Evolutionary conservation across 768 basidiomycete species (phyloP).

Genomic region (Boletus vermiculosoides): DNA sequence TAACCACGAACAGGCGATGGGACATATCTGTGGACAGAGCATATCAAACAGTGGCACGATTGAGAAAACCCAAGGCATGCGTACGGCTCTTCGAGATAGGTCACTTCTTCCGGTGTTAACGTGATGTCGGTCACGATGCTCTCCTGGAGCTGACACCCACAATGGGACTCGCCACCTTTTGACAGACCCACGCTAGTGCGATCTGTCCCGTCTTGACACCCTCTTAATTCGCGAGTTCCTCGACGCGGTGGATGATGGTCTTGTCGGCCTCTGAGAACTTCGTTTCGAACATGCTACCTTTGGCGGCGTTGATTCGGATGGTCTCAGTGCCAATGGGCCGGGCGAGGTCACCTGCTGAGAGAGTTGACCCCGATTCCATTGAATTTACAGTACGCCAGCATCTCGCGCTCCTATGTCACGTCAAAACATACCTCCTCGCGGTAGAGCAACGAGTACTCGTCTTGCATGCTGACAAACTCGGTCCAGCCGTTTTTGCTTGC

Average conservation of each 20-base stretch:
- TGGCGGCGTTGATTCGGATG: slow-evolving; percentile 8
- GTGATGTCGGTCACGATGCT: slow-evolving; percentile 25
- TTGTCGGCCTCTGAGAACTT: slow-evolving; percentile 30
- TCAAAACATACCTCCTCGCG: slow-evolving; percentile 44
- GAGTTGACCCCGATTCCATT: slow-evolving; percentile 53
- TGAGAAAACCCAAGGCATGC: background rate
- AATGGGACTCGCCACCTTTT: slow-evolving; percentile 46
- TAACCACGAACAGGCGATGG: slow-evolving; percentile 23
- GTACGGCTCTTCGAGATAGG: slow-evolving; percentile 33
- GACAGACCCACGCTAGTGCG: slow-evolving; percentile 42
- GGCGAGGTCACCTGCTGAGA: slow-evolving; percentile 40
- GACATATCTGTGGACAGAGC: slow-evolving; percentile 12
- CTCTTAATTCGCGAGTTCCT: slow-evolving; percentile 42
- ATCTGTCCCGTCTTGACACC: slow-evolving; percentile 45
- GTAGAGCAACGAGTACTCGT: slow-evolving; percentile 54
- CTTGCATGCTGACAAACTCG: slow-evolving; percentile 56
- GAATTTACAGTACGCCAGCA: slow-evolving; percentile 45
- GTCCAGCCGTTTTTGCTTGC: slow-evolving; percentile 54
- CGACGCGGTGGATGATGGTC: slow-evolving; percentile 40
- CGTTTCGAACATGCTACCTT: slow-evolving; percentile 26
- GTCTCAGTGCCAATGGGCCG: slow-evolving; percentile 35
- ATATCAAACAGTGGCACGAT: background rate
- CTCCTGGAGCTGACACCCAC: slow-evolving; percentile 40
- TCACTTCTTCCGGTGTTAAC: slow-evolving; percentile 32
- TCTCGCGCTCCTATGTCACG: slow-evolving; percentile 40